Base-by-base conservation (phyloP, 257 asterid genomes). In the Solanum clarkiae region DNA sequence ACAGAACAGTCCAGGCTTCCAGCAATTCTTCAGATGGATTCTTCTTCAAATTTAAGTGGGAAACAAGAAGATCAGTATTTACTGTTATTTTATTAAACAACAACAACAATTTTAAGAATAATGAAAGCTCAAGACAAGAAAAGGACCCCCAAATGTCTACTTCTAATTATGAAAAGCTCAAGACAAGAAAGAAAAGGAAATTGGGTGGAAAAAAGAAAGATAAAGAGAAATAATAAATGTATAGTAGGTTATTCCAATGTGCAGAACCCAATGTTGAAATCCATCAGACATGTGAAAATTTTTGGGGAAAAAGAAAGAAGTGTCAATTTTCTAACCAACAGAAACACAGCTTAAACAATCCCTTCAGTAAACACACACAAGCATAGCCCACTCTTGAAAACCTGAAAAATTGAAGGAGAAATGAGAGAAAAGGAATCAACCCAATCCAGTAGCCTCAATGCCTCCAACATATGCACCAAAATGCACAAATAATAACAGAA, bases 1-100 rank as follows among this genome's bases (percentile, higher is more conserved):
- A 29, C 32, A 29, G 32, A 2, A 2, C 32, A 29, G 32, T 29
- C 32, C 32, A 29, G 32, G 32, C 32, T 29, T 29, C 32, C 32
- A 29, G 32, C 32, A 29, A 29, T 29, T 29, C 32, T 29, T 29
- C 32, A 29, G 32, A 29, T 29, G 32, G 32, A 29, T 29, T 29
- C 32, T 29, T 29, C 32, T 74, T 53, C 65, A n/a, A 71, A 84
- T 60, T 84, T 80, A 87, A 83, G 80, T 29, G 92, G 70, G 20
- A 88, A 89, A 55, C 57, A 80, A 82, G 93, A 89, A 20, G 91
- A 80, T 89, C 88, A 85, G 17, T 15, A 36, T 36, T 36, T 36
- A 36, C 40, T 4, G 40, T 36, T 36, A 36, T 36, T 36, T 36
- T 36, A 36, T 36, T 36, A 36, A 36, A 36, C 40, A 36, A 36